These are phyloP conservation scores for Sanghuangporus weigelae DNA, from an alignment of 1,284 basidiomycete species.

Conservation along the genomic window DNA sequence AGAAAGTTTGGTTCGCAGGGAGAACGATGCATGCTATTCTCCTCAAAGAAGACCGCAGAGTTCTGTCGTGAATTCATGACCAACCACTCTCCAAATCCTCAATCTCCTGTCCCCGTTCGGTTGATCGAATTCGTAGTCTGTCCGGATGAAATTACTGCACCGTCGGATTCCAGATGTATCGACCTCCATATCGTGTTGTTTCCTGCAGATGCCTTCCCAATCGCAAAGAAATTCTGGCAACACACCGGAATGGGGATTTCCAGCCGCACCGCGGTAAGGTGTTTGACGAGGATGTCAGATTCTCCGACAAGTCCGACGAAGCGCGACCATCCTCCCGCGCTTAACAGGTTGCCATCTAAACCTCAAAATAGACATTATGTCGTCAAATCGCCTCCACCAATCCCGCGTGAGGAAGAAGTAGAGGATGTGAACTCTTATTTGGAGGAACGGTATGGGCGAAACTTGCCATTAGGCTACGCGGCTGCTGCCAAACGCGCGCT, in stretches of 20 bases:
- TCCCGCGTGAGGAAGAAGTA: constrained; percentile 5
- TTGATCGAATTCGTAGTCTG: constrained; percentile 73
- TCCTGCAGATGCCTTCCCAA: constrained; percentile 52
- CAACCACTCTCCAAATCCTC: constrained; percentile 38
- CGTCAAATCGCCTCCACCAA: constrained; percentile 32
- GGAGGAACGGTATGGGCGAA: constrained; percentile 95
- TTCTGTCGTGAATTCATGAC: constrained; percentile 76
- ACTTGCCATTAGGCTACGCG: constrained; percentile 74
- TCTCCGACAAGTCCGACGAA: constrained; percentile 25
- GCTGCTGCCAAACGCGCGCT: constrained; percentile 82
- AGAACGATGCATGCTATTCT: constrained; percentile 77
- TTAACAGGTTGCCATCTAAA: constrained; percentile 31
- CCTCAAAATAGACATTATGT: constrained; percentile 61
- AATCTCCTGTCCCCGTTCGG: constrained; percentile 47
- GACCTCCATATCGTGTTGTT: constrained; percentile 84
- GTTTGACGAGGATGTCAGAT: constrained; percentile 60
- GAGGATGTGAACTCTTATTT: constrained; percentile 47
- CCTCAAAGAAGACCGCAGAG: constrained; percentile 67
- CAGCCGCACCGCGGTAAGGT: constrained; percentile 82
- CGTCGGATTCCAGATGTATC: constrained; percentile 29
- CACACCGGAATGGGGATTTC: constrained; percentile 90
- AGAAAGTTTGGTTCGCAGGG: constrained; percentile 68
- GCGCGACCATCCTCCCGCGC: constrained; percentile 27
- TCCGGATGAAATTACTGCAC: constrained; percentile 41
- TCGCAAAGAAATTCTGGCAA: constrained; percentile 95